phyloP scores from a whole-genome alignment of 2,329 filamentous ascomycete species.

The Fusarium algeriense region DNA sequence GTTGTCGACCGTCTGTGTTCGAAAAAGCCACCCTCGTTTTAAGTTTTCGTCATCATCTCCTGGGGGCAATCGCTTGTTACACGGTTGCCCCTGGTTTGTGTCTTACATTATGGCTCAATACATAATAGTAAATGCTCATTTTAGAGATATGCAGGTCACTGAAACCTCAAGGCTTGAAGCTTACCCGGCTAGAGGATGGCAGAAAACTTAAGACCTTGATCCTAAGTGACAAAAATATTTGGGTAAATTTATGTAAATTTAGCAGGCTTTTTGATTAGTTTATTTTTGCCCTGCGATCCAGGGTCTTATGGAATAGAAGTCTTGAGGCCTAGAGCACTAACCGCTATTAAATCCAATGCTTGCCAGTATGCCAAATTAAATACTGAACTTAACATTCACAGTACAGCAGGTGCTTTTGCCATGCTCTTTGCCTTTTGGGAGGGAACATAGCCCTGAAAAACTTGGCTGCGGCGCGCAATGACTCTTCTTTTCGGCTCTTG shows the following conservation, averaged over 20 bases:
- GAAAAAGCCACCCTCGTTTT: conserved; percentile 32
- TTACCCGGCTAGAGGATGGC: too few relatives aligned
- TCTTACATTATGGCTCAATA: not conserved
- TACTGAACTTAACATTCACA: conserved; percentile 10
- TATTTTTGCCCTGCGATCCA: too few relatives aligned
- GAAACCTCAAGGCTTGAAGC: conserved; percentile 2
- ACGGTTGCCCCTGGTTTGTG: not conserved
- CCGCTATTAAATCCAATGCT: not conserved
- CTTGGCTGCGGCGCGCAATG: conserved; percentile 42
- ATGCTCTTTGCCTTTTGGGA: conserved; percentile 25
- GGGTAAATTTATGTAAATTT: too few relatives aligned
- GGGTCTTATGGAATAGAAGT: too few relatives aligned
- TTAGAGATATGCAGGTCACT: not conserved
- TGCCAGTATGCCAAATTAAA: conserved; percentile 3
- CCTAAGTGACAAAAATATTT: too few relatives aligned
- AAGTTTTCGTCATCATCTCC: conserved; percentile 15
- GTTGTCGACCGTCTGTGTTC: conserved; percentile 18
- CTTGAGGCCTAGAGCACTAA: not conserved
- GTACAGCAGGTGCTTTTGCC: not conserved
- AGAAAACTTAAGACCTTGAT: too few relatives aligned
- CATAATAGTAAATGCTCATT: not conserved
- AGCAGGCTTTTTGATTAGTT: not conserved
- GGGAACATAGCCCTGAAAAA: conserved; percentile 31
- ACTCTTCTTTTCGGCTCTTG: conserved; percentile 41
- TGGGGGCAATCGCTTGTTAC: conserved; percentile 7